These are phyloP conservation scores for Lupinus albus DNA, from an alignment of 306 rosid species.

Conservation along the genomic window DNA sequence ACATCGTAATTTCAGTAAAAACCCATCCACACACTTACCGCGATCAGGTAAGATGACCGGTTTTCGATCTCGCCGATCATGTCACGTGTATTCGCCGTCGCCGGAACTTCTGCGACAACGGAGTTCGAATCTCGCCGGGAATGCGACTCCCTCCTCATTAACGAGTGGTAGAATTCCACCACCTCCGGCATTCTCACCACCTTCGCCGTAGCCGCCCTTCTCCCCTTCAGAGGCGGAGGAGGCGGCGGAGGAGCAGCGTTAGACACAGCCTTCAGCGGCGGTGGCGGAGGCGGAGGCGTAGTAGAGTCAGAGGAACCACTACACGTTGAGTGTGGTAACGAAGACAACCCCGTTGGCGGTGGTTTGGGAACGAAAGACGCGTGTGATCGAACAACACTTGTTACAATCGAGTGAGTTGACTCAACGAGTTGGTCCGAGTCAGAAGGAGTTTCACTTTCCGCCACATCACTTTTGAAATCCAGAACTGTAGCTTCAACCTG, in stretches of 20 bases:
- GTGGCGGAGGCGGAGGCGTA: constrained; percentile 45
- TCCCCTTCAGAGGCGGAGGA: constrained; percentile 64
- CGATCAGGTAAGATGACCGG: constrained; percentile 77
- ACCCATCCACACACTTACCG: constrained; percentile 56
- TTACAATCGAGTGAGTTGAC: constrained; percentile 41
- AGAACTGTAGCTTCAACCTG: constrained; percentile 41
- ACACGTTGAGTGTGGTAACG: constrained; percentile 35
- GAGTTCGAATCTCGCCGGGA: constrained; percentile 57
- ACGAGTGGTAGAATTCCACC: constrained; percentile 86
- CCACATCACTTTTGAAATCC: constrained; percentile 57
- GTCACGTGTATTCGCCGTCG: constrained; percentile 77
- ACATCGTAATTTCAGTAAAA: constrained; percentile 40
- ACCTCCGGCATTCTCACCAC: constrained; percentile 85
- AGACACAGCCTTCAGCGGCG: constrained; percentile 37
- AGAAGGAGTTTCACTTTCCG: constrained; percentile 53
- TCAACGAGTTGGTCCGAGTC: constrained; percentile 76
- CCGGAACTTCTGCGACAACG: constrained; percentile 48
- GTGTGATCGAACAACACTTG: constrained; percentile 57
- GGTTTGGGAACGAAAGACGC: constrained; percentile 86
- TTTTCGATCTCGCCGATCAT: constrained; percentile 99
- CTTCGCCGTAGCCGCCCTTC: constrained; percentile 48
- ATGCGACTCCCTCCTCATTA: constrained; percentile 81
- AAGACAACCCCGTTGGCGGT: constrained; percentile 66
- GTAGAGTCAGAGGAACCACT: constrained; percentile 21
- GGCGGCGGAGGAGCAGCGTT: constrained; percentile 70